Conservation (phyloP, 345 rosid species). For the Fremontodendron californicum region DNA sequence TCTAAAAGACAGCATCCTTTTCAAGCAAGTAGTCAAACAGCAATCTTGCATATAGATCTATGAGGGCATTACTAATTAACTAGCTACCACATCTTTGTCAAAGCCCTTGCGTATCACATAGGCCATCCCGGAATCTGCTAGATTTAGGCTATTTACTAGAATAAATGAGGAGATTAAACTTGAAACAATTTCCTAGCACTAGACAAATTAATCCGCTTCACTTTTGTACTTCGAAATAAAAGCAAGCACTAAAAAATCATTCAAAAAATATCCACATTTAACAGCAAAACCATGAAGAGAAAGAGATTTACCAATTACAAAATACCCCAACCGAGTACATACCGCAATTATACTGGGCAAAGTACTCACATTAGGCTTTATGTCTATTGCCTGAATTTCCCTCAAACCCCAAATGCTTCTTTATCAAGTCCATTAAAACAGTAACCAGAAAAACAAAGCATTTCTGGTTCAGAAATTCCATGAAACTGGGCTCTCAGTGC, state of each 20-base stretch:
- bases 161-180: conserved; percentile 38
- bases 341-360: conserved; percentile 40
- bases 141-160: conserved; percentile 23
- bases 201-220: conserved; percentile 25
- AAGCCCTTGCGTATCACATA: conserved; percentile 31
- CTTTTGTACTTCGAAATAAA: conserved; percentile 46
- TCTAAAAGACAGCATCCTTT: conserved; percentile 43
- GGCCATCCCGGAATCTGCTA: conserved; percentile 30
- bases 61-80: conserved; percentile 42
- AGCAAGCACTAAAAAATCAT: conserved; percentile 41
- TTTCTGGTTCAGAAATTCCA: conserved; percentile 41
- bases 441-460: conserved; percentile 47
- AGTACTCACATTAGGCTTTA: conserved; percentile 41
- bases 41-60: conserved; percentile 41
- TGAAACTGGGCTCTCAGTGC: too few relatives aligned
- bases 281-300: conserved; percentile 36
- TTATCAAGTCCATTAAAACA: conserved; percentile 33
- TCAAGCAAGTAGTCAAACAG: conserved; percentile 29
- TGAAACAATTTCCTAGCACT: conserved; percentile 31
- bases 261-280: conserved; percentile 32
- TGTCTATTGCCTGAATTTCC: conserved; percentile 22
- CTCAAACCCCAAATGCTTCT: conserved; percentile 30
- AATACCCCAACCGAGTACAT: conserved; percentile 33
- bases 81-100: conserved; percentile 26
- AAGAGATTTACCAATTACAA: conserved; percentile 33